Evolutionary conservation across 176 grass and related monocot species (phyloP).

Genomic region (Lolium rigidum): DNA sequence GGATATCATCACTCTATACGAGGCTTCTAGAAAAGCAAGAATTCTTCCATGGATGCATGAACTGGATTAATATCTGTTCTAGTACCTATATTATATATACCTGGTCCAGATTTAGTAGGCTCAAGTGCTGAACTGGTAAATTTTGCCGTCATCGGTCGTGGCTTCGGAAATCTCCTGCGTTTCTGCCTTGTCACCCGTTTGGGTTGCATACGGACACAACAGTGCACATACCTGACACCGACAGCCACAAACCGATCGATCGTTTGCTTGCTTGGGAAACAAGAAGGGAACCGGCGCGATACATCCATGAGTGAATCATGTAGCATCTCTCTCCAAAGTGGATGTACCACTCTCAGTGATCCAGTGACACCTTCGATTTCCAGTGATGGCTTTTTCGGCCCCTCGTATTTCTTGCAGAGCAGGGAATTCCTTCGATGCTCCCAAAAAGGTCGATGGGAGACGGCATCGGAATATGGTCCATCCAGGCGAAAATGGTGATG

Average conservation of each 20-base stretch:
- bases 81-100: background rate
- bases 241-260: background rate
- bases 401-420: constrained; percentile 8
- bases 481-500: background rate
- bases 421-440: background rate
- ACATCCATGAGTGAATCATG: background rate
- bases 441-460: background rate
- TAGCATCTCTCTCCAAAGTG: background rate
- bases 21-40: background rate
- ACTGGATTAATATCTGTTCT: background rate
- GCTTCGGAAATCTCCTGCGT: background rate
- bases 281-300: background rate
- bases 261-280: constrained; percentile 27
- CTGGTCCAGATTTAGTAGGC: background rate
- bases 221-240: background rate
- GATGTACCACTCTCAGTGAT: background rate
- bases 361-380: background rate
- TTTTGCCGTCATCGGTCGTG: background rate
- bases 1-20: background rate
- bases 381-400: background rate
- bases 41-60: no score
- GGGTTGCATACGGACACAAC: background rate
- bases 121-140: background rate
- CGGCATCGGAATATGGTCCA: background rate
- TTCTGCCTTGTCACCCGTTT: background rate